Conservation (phyloP, 768 basidiomycete genomes). For the Mycena latifolia region DNA sequence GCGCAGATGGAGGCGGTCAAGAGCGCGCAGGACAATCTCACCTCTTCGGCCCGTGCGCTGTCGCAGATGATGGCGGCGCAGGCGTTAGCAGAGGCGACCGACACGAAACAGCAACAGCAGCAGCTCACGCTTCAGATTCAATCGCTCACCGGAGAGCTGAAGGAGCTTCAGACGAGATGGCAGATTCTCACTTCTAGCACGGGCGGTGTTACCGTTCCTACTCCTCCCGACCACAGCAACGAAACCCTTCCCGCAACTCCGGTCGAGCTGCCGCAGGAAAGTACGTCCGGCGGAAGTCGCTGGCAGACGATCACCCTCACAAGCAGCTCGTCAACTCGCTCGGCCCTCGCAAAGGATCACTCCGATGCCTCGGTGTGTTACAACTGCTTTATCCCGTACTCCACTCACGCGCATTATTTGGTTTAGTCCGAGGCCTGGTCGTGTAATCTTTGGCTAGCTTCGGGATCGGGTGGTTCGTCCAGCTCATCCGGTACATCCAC, state of each 20-base stretch:
- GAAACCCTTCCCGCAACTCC: neutral
- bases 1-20: conserved; percentile 4
- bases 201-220: conserved; percentile 1
- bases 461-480: conserved; percentile 11
- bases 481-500: neutral
- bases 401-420: too few species aligned
- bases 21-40: conserved; percentile 23
- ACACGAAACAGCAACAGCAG: too few species aligned
- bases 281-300: conserved; percentile 35
- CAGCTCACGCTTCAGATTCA: too few species aligned
- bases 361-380: too few species aligned
- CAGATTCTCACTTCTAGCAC: conserved; percentile 26
- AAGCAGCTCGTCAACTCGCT: too few species aligned
- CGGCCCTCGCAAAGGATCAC: too few species aligned
- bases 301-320: too few species aligned
- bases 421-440: conserved; percentile 8
- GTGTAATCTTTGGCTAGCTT: conserved; percentile 29
- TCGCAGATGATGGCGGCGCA: too few species aligned
- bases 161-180: conserved; percentile 36
- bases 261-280: conserved; percentile 25
- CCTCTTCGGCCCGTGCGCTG: conserved; percentile 34
- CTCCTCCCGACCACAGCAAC: neutral
- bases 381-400: too few species aligned
- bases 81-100: too few species aligned
- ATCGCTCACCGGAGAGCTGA: too few species aligned